These are phyloP conservation scores for Aspergillus panamensis DNA, from an alignment of 495 filamentous ascomycete species.

Conservation along the genomic window DNA sequence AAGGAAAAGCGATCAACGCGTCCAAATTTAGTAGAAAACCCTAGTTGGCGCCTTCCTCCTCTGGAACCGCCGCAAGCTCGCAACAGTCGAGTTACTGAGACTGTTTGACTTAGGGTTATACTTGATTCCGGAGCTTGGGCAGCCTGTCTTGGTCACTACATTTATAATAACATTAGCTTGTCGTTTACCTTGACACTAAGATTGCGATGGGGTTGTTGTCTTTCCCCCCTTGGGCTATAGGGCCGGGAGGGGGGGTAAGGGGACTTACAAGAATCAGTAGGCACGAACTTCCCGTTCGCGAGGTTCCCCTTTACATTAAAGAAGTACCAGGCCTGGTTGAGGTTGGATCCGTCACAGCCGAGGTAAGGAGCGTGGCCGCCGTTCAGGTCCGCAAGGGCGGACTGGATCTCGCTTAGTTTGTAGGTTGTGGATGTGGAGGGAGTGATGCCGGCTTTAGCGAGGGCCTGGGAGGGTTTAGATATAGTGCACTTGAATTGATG, in stretches of 20 bases:
- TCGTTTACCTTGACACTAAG: neutral
- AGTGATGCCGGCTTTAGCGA: conserved; percentile 60
- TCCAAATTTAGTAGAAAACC: neutral
- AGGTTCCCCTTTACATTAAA: conserved; percentile 72
- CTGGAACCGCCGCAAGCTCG: neutral
- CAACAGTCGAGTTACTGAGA: neutral
- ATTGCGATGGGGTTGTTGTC: too few species aligned
- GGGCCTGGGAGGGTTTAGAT: conserved; percentile 36
- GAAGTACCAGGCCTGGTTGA: conserved; percentile 74
- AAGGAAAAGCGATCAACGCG: neutral
- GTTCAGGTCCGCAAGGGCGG: conserved; percentile 55
- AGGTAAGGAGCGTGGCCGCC: conserved; percentile 58
- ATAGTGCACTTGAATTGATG: too few species aligned
- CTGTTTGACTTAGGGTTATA: conserved; percentile 53
- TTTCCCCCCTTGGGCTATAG: too few species aligned
- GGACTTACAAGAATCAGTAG: conserved; percentile 49
- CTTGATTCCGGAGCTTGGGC: conserved; percentile 53
- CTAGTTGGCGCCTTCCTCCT: neutral
- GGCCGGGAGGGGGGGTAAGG: too few species aligned
- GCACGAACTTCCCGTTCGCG: conserved; percentile 64
- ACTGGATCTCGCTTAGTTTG: conserved; percentile 54
- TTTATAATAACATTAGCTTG: neutral
- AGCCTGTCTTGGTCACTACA: conserved; percentile 51
- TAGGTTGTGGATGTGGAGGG: conserved; percentile 61
- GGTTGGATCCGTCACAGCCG: conserved; percentile 52